phyloP scores from a whole-genome alignment of 1,284 basidiomycete species.

The Irpex rosettiformis region DNA sequence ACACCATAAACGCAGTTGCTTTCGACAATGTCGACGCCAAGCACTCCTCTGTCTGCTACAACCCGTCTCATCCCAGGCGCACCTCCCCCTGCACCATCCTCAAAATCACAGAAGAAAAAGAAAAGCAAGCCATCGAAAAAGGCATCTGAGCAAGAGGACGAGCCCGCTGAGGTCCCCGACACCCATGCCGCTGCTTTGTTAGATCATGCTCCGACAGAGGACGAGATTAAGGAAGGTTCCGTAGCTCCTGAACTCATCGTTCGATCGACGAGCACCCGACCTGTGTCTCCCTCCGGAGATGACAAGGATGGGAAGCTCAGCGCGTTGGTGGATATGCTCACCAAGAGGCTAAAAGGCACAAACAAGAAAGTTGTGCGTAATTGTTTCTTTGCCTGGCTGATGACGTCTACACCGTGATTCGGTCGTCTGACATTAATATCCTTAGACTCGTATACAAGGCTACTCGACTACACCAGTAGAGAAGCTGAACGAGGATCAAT shows the following conservation, averaged over 20 bases:
- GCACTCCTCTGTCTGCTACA: conserved; percentile 33
- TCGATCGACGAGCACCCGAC: conserved; percentile 33
- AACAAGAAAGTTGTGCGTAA: conserved; percentile 80
- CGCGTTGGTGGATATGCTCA: conserved; percentile 72
- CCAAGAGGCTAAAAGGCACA: conserved; percentile 71
- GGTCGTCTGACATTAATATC: conserved; percentile 12
- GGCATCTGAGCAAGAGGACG: conserved; percentile 19
- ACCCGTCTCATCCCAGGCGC: conserved; percentile 71
- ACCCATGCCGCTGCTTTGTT: conserved; percentile 42
- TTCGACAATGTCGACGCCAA: conserved; percentile 37
- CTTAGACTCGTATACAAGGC: conserved; percentile 65
- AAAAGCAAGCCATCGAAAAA: conserved; percentile 43
- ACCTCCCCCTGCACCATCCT: conserved; percentile 50
- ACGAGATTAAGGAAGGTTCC: conserved; percentile 46
- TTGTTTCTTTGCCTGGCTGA: neutral
- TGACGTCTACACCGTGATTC: neutral
- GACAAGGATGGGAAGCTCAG: conserved; percentile 50
- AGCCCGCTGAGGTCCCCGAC: conserved; percentile 37
- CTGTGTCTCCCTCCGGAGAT: conserved; percentile 37
- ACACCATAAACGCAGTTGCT: neutral
- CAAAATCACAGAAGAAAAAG: conserved; percentile 70
- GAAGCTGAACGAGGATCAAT: conserved; percentile 84
- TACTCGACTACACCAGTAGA: conserved; percentile 66
- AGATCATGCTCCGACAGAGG: conserved; percentile 47
- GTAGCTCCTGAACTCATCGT: conserved; percentile 45